phyloP scores from a whole-genome alignment of 352 stramenopile species.

The Pythium scleroteichum region DNA sequence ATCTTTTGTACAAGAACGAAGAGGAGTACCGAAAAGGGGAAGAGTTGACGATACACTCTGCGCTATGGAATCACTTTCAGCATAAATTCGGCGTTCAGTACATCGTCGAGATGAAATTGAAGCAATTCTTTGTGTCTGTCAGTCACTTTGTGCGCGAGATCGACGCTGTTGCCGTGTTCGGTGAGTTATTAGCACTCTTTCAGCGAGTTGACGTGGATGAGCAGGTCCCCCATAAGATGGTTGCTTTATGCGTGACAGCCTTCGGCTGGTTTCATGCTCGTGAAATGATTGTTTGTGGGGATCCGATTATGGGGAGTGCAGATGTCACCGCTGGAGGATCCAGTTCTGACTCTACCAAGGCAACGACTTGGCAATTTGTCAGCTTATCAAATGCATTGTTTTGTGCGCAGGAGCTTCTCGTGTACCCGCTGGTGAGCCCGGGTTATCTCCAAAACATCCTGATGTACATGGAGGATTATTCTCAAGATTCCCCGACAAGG shows the following conservation, averaged over 20 bases:
- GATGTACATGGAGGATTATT: slow-evolving; percentile 51
- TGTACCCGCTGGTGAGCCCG: slow-evolving; percentile 71
- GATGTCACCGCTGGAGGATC: slow-evolving; percentile 2
- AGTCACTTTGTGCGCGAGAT: slow-evolving; percentile 49
- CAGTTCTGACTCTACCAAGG: slow-evolving; percentile 25
- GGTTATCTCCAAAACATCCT: slow-evolving; percentile 60
- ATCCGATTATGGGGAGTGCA: slow-evolving; percentile 17
- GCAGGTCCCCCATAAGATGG: slow-evolving; percentile 46
- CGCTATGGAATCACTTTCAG: slow-evolving; percentile 48
- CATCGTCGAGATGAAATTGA: slow-evolving; percentile 61
- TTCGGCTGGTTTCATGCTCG: slow-evolving; percentile 65
- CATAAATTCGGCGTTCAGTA: slow-evolving; percentile 51
- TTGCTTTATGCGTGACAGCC: slow-evolving; percentile 53
- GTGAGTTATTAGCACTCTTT: slow-evolving; percentile 63
- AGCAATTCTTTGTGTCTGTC: slow-evolving; percentile 62
- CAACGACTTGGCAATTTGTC: slow-evolving; percentile 66
- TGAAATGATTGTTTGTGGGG: slow-evolving; percentile 59
- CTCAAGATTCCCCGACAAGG: slow-evolving; percentile 34
- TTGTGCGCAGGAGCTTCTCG: slow-evolving; percentile 67
- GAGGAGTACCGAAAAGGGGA: neutral
- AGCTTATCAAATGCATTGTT: slow-evolving; percentile 48
- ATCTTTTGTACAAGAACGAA: slow-evolving; percentile 47
- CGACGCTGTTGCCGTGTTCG: slow-evolving; percentile 67
- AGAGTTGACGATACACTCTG: slow-evolving; percentile 43
- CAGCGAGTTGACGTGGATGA: slow-evolving; percentile 28